Base-by-base conservation (phyloP, 2,329 filamentous ascomycete genomes). In the Pochonia chlamydosporia region DNA sequence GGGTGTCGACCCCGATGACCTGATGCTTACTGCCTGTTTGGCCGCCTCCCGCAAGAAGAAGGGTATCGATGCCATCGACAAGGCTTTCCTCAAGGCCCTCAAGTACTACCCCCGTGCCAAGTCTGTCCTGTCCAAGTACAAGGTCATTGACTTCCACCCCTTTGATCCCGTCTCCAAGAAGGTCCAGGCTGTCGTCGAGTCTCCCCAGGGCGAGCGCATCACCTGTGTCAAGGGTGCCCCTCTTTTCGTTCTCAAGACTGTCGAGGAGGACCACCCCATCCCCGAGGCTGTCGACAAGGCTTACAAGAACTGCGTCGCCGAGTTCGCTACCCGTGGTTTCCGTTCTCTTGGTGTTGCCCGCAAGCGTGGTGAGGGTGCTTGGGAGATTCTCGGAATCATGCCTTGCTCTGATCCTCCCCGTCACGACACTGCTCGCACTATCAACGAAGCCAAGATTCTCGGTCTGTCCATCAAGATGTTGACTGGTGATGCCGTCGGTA, bases 151-250 rank as follows among this genome's bases (percentile, higher is more conserved):
- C 39, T 95, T 95, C 76, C 79, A 82, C 68, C 89, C 89, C 54
- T 95, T 95, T 69, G 89, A 95, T 65, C 89, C 89, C 51, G 89
- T 95, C 63, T 93, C 88, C 65, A 95, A 95, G 77, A 95, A 95
- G 75, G 89, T 95, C 49, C 84, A 82, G 59, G 89, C 89, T 44
- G 68, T 93, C 49, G 89, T 95, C 50, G 79, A 92, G 70, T 90
- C 87, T 56, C 85, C 87, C 52, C 78, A 88, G 64, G 90, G 89
- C 52, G 87, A 93, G 74, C 81, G 79, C 63, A 92, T 95, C 61
- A 83, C 82, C 65, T 95, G 89, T 69, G 87, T 95, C 68, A 95
- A 96, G 76, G 90, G 89, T 66, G 88, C 90, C 54, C 89, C 90
- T 62, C 81, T 93, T 39, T 88, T 90, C 70, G 88, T 95, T 51